Evolutionary conservation across 805 yeast genomes (phyloP), one percentile per base, ranked within the genome.

Genomic region (Schwanniomyces pseudopolymorphus): DNA sequence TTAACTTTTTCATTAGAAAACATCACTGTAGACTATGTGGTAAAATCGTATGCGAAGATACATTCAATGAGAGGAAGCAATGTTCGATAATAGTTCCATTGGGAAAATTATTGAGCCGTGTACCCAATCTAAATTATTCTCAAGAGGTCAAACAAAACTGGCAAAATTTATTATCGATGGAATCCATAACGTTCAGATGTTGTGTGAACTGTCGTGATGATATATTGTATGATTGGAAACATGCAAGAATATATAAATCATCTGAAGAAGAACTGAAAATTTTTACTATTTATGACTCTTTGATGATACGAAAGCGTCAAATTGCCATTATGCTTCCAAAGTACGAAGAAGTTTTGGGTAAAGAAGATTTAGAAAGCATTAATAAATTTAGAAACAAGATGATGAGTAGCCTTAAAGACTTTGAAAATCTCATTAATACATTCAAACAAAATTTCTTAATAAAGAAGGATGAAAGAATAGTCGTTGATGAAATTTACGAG

Each of bases 21-120:
- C 98, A 94, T 61, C 99, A 92, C 62, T 94, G 99, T 63, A 70
- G 98, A 31, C 63, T 90, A 21, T 92, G 99, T 69, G 98, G 98
- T 0, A 59, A 65, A 22, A 80, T 87, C 1, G 88, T 89, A 0
- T 92, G 97, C 67, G 95, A 85, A 21, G 84, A 83, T 53, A 55
- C 64, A 11, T 54, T 48, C 63, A 43, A 67, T 49, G 41, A 77
- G 72, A 7, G 83, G 70, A 11, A 56, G 33, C 49, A 55, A 17
- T 92, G 99, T 61, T 89, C 97, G 0, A 80, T 83, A 59, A 80
- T 81, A 45, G 84, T 89, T 0, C 88, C 88, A 0, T 54, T 84
- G 1, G 60, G 60, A 17, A 56, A 70, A 10, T 55, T 80, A 14
- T 50, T 73, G 27, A 63, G 63, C n/a, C 63, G 72, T 33, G 56